These are phyloP conservation scores for Biscutella auriculata DNA, from an alignment of 441 rosid genomes.

Conservation along the genomic window DNA sequence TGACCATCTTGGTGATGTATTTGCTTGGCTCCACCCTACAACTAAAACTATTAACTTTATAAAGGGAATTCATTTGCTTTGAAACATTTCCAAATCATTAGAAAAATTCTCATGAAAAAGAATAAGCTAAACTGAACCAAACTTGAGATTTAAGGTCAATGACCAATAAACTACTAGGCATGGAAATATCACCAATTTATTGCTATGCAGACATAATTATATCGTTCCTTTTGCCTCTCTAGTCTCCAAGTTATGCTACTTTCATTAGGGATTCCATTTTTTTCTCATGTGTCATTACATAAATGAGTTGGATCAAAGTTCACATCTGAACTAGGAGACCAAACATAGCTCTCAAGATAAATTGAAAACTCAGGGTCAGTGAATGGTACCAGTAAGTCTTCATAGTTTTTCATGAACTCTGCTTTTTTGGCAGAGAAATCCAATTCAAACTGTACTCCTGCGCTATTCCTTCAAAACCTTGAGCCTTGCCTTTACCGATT, in stretches of 20 bases:
- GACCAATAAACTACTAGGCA: neutral
- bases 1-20: constrained; percentile 26
- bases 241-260: neutral
- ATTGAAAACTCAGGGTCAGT: neutral
- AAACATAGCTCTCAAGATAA: neutral
- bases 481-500: constrained; percentile 61
- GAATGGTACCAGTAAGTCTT: constrained; percentile 68
- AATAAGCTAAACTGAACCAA: neutral
- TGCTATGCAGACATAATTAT: neutral
- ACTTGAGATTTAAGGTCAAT: neutral
- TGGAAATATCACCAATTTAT: neutral
- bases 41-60: neutral
- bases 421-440: constrained; percentile 75
- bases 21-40: constrained; percentile 67
- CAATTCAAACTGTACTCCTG: constrained; percentile 55
- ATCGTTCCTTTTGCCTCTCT: neutral
- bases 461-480: constrained; percentile 74
- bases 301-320: neutral
- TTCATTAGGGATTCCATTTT: neutral
- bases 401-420: constrained; percentile 70
- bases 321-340: neutral
- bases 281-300: neutral
- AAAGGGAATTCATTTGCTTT: neutral
- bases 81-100: neutral
- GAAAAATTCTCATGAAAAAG: neutral